Conservation (phyloP, 495 filamentous ascomycete genomes). For the Aspergillus coremiiformis region DNA sequence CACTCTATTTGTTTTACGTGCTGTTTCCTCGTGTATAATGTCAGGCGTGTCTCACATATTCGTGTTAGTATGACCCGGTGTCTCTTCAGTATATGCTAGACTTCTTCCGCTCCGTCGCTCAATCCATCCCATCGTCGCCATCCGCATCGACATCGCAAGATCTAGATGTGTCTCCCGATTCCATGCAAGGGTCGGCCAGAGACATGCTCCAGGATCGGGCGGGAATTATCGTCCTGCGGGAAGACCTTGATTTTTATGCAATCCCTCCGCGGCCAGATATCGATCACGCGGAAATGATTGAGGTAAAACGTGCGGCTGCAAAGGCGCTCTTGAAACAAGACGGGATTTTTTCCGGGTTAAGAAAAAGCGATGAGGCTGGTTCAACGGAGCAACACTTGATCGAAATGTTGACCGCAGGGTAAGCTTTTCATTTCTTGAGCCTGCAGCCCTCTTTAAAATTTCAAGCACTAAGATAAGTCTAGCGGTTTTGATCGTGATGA, state of each 20-base stretch:
- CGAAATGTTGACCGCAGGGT: conserved; percentile 99
- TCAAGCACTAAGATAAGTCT: neutral
- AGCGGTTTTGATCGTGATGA: conserved; percentile 97
- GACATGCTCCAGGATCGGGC: conserved; percentile 83
- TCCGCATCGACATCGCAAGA: conserved; percentile 56
- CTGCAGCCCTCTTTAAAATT: neutral
- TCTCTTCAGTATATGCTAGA: conserved; percentile 99
- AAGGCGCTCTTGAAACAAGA: conserved; percentile 79
- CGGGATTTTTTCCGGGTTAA: conserved; percentile 91
- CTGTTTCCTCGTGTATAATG: conserved; percentile 24
- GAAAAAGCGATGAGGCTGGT: conserved; percentile 89
- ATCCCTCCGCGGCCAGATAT: conserved; percentile 88
- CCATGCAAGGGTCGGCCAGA: conserved; percentile 58
- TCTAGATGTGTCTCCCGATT: conserved; percentile 58
- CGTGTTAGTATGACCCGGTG: conserved; percentile 81
- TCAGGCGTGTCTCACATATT: conserved; percentile 49
- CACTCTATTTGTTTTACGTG: neutral
- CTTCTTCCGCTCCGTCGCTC: conserved; percentile 93
- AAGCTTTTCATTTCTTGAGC: conserved; percentile 26
- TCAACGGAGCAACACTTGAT: conserved; percentile 98
- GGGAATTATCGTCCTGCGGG: conserved; percentile 92
- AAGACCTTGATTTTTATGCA: conserved; percentile 96
- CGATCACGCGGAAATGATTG: conserved; percentile 83
- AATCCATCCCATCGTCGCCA: conserved; percentile 74
- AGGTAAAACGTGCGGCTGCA: conserved; percentile 91